Conservation (phyloP, 2,329 filamentous ascomycete genomes). For the Trematosphaeria pertusa region DNA sequence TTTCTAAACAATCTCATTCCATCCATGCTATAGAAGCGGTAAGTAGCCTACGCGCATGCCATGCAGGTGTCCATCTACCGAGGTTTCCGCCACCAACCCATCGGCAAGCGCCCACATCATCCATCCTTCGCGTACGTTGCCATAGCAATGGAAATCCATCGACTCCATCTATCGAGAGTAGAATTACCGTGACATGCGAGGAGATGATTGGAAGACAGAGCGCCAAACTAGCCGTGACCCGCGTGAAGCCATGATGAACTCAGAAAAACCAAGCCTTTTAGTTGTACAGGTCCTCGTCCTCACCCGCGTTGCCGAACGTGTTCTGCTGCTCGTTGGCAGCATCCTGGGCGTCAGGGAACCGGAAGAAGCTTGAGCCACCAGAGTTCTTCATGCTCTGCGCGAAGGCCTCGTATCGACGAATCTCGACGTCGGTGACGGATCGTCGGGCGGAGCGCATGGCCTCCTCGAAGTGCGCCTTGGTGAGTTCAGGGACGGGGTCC, state of each 20-base stretch:
- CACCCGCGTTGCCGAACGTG: conserved; percentile 81
- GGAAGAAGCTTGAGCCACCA: conserved; percentile 95
- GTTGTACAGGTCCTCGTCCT: conserved; percentile 97
- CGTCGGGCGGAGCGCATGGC: conserved; percentile 94
- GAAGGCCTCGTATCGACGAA: conserved; percentile 97
- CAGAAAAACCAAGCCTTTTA: conserved; percentile 57
- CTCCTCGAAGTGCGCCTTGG: conserved; percentile 97
- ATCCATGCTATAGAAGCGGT: too few species aligned
- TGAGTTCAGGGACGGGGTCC: conserved; percentile 94
- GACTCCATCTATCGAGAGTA: conserved; percentile 1
- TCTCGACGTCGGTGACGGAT: conserved; percentile 96
- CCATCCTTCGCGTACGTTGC: too few species aligned
- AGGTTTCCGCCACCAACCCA: too few species aligned
- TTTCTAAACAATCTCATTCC: too few species aligned
- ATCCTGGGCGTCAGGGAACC: conserved; percentile 73
- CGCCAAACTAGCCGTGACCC: conserved; percentile 22
- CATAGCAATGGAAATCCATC: background rate
- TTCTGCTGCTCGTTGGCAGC: conserved; percentile 55
- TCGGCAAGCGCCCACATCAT: too few species aligned
- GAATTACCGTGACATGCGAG: conserved; percentile 15
- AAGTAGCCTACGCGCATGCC: too few species aligned
- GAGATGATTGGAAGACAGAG: conserved; percentile 17
- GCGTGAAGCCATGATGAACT: conserved; percentile 13
- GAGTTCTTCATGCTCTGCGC: conserved; percentile 99
- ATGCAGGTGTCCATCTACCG: too few species aligned